Conservation (phyloP, 805 yeast genomes). For the Nakazawaea molendinolei region DNA sequence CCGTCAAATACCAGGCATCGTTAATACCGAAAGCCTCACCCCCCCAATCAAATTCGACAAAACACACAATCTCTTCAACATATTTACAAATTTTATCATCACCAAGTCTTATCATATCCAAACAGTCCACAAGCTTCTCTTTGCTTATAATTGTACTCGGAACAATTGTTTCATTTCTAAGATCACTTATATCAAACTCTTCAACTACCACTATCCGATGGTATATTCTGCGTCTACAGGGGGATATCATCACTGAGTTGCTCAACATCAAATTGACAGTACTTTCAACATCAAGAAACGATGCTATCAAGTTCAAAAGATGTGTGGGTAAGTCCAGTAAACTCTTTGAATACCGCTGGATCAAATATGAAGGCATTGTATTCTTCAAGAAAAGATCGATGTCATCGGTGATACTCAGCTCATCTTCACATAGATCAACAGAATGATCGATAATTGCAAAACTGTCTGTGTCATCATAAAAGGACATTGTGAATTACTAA, state of each 20-base stretch:
- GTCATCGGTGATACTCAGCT: neutral
- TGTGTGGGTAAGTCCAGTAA: neutral
- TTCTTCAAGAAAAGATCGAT: slow-evolving; percentile 1
- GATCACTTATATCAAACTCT: slow-evolving; percentile 1
- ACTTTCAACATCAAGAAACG: neutral
- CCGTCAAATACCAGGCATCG: slow-evolving; percentile 12
- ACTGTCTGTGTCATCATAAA: too few relatives aligned
- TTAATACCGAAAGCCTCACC: slow-evolving; percentile 6
- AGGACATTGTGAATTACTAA: too few relatives aligned
- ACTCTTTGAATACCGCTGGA: too few relatives aligned
- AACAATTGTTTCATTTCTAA: slow-evolving; percentile 1
- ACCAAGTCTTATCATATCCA: slow-evolving; percentile 12
- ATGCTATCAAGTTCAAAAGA: neutral
- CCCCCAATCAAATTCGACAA: slow-evolving; percentile 10
- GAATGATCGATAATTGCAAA: too few relatives aligned
- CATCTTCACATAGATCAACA: neutral
- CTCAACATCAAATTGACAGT: neutral
- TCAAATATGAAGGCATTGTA: too few relatives aligned
- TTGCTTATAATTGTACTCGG: slow-evolving; percentile 2
- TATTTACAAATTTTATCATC: slow-evolving; percentile 1
- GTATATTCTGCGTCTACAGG: slow-evolving; percentile 5
- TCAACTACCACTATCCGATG: slow-evolving; percentile 7
- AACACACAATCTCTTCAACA: slow-evolving; percentile 12
- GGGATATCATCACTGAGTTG: neutral
- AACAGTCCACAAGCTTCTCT: slow-evolving; percentile 4